Evolutionary conservation across 2,329 filamentous ascomycete genomes (phyloP).

Genomic region (Thermothelomyces thermophilus): DNA sequence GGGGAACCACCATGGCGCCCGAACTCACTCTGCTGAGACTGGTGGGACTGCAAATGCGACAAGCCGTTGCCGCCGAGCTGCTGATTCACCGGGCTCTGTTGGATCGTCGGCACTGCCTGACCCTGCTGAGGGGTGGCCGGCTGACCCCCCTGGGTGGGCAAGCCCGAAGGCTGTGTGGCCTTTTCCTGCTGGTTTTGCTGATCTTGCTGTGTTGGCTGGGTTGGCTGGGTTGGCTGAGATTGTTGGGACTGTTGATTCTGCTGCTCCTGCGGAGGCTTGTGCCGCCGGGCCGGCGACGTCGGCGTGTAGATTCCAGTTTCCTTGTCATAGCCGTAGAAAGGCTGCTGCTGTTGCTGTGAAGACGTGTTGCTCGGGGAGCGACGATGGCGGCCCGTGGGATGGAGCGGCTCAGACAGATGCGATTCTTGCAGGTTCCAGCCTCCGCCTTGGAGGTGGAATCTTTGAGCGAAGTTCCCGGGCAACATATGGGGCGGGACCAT

Average conservation of each 20-base stretch:
- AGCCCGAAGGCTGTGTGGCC: conserved; percentile 1
- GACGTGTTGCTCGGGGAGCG: conserved; percentile 28
- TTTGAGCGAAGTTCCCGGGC: conserved; percentile 34
- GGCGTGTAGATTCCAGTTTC: conserved; percentile 37
- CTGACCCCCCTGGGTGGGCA: conserved; percentile 3
- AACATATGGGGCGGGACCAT: conserved; percentile 19
- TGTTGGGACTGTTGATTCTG: conserved; percentile 4
- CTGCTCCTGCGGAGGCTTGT: conserved; percentile 35
- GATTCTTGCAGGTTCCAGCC: conserved; percentile 52
- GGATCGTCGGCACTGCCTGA: conserved; percentile 8
- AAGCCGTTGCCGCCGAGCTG: conserved; percentile 16
- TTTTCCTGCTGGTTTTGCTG: conserved; percentile 2
- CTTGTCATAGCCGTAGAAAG: conserved; percentile 42
- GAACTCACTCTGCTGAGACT: conserved; percentile 33
- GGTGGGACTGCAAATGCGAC: conserved; percentile 32
- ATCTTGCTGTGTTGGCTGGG: no score
- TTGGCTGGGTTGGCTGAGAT: not conserved
- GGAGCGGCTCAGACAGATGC: conserved; percentile 45
- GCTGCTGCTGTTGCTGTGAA: conserved; percentile 28
- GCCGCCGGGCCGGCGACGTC: conserved; percentile 29
- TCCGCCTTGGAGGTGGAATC: conserved; percentile 37
- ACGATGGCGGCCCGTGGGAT: conserved; percentile 33
- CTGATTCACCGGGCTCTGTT: conserved; percentile 6
- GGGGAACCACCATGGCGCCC: conserved; percentile 32
- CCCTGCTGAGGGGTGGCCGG: conserved; percentile 6